Evolutionary conservation across 1,139 yeast genomes (phyloP).

Genomic region (Yamadazyma dendronema): DNA sequence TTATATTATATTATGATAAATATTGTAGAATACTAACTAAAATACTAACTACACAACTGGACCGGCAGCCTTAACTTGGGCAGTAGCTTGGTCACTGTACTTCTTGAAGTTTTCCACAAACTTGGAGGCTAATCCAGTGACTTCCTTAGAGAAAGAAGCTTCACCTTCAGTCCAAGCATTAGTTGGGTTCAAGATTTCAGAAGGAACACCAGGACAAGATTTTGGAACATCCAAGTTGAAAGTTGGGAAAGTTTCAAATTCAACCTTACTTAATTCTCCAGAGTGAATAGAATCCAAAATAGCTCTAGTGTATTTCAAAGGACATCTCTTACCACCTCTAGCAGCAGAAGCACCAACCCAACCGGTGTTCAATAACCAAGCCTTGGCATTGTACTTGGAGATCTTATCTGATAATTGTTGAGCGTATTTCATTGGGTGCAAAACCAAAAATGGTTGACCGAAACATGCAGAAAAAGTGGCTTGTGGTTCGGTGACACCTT

Average conservation of each 20-base stretch:
- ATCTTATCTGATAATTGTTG: conserved; percentile 95
- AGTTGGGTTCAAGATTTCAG: conserved; percentile 83
- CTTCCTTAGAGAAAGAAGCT: conserved; percentile 67
- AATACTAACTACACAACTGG: conserved; percentile 57
- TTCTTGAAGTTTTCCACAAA: conserved; percentile 85
- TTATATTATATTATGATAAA: neutral
- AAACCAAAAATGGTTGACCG: conserved; percentile 97
- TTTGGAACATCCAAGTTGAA: conserved; percentile 90
- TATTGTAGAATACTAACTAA: neutral
- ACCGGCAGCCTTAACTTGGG: conserved; percentile 91
- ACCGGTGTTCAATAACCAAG: conserved; percentile 97
- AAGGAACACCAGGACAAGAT: conserved; percentile 77
- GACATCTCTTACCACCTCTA: conserved; percentile 96
- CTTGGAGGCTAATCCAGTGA: conserved; percentile 68
- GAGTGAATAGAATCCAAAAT: conserved; percentile 93
- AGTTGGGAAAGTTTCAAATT: conserved; percentile 80
- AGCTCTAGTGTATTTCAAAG: conserved; percentile 96
- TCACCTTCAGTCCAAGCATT: conserved; percentile 77
- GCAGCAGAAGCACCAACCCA: conserved; percentile 96
- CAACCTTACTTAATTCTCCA: conserved; percentile 78
- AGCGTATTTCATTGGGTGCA: conserved; percentile 98
- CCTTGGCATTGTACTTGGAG: conserved; percentile 81
- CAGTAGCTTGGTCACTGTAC: conserved; percentile 79
- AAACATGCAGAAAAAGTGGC: conserved; percentile 98
- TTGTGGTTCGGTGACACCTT: conserved; percentile 97